A percentile compares a stretch with the other conserved stretches of the same genome.
These are phyloP conservation scores for Mercurialis annua DNA, from an alignment of 345 rosid genomes.

Conservation along the genomic window DNA sequence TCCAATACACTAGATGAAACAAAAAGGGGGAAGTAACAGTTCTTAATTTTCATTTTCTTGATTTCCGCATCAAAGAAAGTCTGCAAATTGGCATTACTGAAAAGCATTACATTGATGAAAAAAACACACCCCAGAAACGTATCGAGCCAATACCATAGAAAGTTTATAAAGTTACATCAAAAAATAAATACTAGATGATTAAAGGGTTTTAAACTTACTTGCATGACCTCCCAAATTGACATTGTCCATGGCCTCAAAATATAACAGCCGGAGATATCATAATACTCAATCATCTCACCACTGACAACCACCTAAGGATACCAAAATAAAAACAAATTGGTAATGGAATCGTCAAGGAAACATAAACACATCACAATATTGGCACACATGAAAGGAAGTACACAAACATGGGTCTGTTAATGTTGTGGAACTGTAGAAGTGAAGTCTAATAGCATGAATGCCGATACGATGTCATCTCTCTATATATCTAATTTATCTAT, in stretches of 20 bases:
- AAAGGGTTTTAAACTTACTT: conserved; percentile 44
- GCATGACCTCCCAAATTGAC: conserved; percentile 93
- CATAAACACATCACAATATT: not conserved
- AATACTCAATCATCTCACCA: conserved; percentile 92
- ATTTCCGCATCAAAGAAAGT: conserved; percentile 85
- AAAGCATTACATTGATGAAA: not conserved
- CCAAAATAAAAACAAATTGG: not conserved
- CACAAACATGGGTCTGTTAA: not conserved
- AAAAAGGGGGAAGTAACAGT: conserved; percentile 95
- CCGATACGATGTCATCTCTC: too few species aligned
- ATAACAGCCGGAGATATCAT: conserved; percentile 95
- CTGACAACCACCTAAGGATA: conserved; percentile 74
- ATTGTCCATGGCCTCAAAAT: conserved; percentile 98
- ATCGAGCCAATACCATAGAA: not conserved
- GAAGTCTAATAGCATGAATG: not conserved
- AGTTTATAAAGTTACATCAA: not conserved
- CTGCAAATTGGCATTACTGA: conserved; percentile 39
- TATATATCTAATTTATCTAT: too few species aligned
- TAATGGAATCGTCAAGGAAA: too few species aligned
- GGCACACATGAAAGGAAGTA: not conserved
- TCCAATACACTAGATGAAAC: conserved; percentile 80
- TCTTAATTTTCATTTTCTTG: conserved; percentile 87
- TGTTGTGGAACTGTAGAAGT: not conserved
- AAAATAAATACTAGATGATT: conserved; percentile 1
- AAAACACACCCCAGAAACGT: not conserved